These are phyloP conservation scores for Colletotrichum lentis DNA, from an alignment of 2,329 filamentous ascomycete genomes.

Conservation along the genomic window DNA sequence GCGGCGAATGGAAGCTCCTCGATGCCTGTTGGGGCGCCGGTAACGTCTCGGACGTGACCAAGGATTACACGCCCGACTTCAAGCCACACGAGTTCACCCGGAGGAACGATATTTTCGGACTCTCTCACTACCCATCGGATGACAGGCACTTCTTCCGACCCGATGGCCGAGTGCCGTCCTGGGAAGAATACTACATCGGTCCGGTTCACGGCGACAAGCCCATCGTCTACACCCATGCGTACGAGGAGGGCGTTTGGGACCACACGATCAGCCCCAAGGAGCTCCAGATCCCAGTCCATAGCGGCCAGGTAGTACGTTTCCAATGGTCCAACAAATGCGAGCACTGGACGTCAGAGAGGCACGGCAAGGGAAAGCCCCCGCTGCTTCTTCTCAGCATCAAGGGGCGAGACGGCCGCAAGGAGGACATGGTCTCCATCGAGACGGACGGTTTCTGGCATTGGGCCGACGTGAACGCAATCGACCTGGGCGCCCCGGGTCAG, in stretches of 20 bases:
- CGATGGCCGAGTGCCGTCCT: slow-evolving; percentile 73
- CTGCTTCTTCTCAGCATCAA: slow-evolving; percentile 75
- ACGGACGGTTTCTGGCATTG: slow-evolving; percentile 85
- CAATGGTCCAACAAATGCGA: slow-evolving; percentile 81
- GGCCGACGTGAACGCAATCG: slow-evolving; percentile 73
- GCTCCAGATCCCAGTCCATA: slow-evolving; percentile 68
- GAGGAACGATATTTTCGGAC: slow-evolving; percentile 81
- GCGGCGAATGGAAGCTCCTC: slow-evolving; percentile 87
- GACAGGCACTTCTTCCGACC: slow-evolving; percentile 74
- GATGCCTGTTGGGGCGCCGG: slow-evolving; percentile 96
- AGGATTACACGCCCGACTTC: slow-evolving; percentile 74
- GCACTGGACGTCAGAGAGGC: slow-evolving; percentile 80
- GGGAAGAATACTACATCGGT: slow-evolving; percentile 84
- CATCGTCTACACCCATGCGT: slow-evolving; percentile 55
- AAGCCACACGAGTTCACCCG: slow-evolving; percentile 66
- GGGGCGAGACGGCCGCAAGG: slow-evolving; percentile 71
- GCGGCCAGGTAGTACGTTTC: slow-evolving; percentile 71
- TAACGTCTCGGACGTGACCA: slow-evolving; percentile 60
- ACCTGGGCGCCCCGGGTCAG: slow-evolving; percentile 75
- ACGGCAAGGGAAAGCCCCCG: slow-evolving; percentile 71
- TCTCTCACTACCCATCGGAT: slow-evolving; percentile 80
- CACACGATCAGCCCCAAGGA: slow-evolving; percentile 68
- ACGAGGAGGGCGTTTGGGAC: slow-evolving; percentile 61
- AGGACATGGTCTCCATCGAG: slow-evolving; percentile 75
- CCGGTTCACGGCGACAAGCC: slow-evolving; percentile 60